Percentiles rank a stretch among this genome's conserved stretches.
Evolutionary conservation across 2,329 filamentous ascomycete species (phyloP).

Genomic region (Curvularia sp.): DNA sequence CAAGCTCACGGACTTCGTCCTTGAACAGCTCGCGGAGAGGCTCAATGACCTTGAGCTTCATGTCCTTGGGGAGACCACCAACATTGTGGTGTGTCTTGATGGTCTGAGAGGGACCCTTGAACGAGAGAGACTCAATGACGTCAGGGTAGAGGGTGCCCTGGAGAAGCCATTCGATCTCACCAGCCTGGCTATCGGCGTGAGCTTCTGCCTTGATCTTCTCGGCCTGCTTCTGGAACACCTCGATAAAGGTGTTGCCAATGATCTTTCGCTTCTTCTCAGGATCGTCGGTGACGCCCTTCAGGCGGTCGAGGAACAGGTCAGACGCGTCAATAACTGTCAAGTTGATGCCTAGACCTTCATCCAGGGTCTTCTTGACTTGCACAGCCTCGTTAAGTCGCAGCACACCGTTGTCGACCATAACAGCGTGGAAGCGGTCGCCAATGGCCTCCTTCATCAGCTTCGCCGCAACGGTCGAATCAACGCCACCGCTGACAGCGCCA

Average conservation of each 20-base stretch:
- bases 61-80: slow-evolving; percentile 69
- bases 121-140: slow-evolving; percentile 74
- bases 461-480: slow-evolving; percentile 87
- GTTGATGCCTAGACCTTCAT: slow-evolving; percentile 84
- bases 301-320: slow-evolving; percentile 75
- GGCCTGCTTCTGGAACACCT: slow-evolving; percentile 83
- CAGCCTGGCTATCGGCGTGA: slow-evolving; percentile 69
- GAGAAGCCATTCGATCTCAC: slow-evolving; percentile 83
- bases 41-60: slow-evolving; percentile 76
- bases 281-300: slow-evolving; percentile 74
- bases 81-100: slow-evolving; percentile 81
- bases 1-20: slow-evolving; percentile 76
- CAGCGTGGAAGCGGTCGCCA: slow-evolving; percentile 81
- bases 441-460: slow-evolving; percentile 88
- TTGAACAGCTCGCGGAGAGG: slow-evolving; percentile 83
- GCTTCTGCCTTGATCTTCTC: slow-evolving; percentile 75
- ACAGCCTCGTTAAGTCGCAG: slow-evolving; percentile 86
- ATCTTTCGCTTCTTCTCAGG: slow-evolving; percentile 92
- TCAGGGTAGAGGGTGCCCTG: slow-evolving; percentile 86
- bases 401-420: slow-evolving; percentile 84
- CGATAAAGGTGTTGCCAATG: slow-evolving; percentile 82
- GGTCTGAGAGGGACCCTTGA: slow-evolving; percentile 73
- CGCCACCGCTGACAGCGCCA: slow-evolving; percentile 80
- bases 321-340: slow-evolving; percentile 84
- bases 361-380: slow-evolving; percentile 80